Evolutionary conservation across 768 basidiomycete species (phyloP).

Genomic region (Xerocomus brunneocitrinus): DNA sequence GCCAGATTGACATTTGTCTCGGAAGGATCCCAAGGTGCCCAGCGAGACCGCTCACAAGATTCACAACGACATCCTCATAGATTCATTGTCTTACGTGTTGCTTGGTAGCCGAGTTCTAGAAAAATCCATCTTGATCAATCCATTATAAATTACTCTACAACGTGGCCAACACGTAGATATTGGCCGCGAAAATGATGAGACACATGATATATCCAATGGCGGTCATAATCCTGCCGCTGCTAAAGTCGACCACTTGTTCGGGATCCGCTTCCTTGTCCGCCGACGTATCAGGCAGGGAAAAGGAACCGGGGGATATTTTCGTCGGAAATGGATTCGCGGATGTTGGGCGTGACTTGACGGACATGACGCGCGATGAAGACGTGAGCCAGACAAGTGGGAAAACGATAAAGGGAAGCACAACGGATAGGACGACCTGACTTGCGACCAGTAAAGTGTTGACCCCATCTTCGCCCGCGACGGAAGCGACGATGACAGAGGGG

Average conservation of each 20-base stretch:
- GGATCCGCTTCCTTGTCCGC: slow-evolving; percentile 2
- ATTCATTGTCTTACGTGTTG: too few species aligned
- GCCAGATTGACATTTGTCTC: too few species aligned
- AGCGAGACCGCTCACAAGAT: too few species aligned
- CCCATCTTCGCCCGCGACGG: slow-evolving; percentile 63
- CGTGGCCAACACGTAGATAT: slow-evolving; percentile 68
- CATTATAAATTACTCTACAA: slow-evolving; percentile 26
- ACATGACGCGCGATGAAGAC: slow-evolving; percentile 63
- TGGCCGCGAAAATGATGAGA: slow-evolving; percentile 63
- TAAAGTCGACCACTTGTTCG: slow-evolving; percentile 52
- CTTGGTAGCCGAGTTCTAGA: too few species aligned
- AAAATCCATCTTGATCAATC: not conserved
- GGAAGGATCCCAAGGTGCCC: too few species aligned
- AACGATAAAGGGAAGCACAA: slow-evolving; percentile 83
- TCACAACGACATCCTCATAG: too few species aligned
- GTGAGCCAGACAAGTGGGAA: slow-evolving; percentile 78
- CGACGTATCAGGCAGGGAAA: not conserved
- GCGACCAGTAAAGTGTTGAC: slow-evolving; percentile 77
- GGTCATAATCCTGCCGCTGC: slow-evolving; percentile 51
- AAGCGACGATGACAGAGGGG: slow-evolving; percentile 76
- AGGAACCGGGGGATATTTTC: not conserved
- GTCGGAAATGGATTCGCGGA: not conserved
- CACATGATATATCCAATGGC: slow-evolving; percentile 55
- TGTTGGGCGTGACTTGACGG: slow-evolving; percentile 34
- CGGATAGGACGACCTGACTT: slow-evolving; percentile 78